These are phyloP conservation scores for Trametes sp. DNA, from an alignment of 1,284 basidiomycete genomes.

Conservation along the genomic window DNA sequence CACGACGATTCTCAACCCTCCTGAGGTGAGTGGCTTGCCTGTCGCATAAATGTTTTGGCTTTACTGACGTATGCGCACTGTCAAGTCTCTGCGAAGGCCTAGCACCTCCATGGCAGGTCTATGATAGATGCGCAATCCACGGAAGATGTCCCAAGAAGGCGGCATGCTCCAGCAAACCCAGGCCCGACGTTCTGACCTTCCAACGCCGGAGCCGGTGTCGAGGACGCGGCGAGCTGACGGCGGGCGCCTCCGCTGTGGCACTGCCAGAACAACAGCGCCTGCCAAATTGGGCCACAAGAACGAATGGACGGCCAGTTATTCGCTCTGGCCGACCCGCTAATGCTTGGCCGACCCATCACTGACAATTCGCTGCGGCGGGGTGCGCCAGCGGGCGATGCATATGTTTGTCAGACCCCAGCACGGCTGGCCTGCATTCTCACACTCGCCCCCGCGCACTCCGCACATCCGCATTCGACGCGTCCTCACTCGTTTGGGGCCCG, in stretches of 20 bases:
- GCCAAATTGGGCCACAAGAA: constrained; percentile 19
- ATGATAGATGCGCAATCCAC: constrained; percentile 18
- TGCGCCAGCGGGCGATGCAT: constrained; percentile 12
- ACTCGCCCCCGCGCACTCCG: constrained; percentile 18
- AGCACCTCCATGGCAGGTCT: neutral
- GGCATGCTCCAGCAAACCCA: constrained; percentile 6
- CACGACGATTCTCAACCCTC: neutral
- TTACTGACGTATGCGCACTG: constrained; percentile 6
- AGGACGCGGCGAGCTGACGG: neutral
- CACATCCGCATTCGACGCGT: constrained; percentile 26
- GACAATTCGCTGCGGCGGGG: constrained; percentile 22
- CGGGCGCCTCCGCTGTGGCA: constrained; percentile 26
- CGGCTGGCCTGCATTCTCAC: constrained; percentile 20
- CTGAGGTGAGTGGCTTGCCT: neutral
- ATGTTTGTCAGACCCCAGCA: constrained; percentile 22
- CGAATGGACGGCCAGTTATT: constrained; percentile 29
- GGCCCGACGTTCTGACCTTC: neutral
- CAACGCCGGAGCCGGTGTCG: neutral
- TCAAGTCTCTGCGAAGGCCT: neutral
- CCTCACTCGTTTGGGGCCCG: constrained; percentile 25
- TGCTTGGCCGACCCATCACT: constrained; percentile 22
- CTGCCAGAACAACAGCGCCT: constrained; percentile 28
- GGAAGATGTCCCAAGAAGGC: neutral
- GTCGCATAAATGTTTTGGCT: constrained; percentile 3
- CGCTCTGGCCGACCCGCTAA: constrained; percentile 7